phyloP scores from a whole-genome alignment of 805 yeast species.

The Kodamaea neixiangensis region DNA sequence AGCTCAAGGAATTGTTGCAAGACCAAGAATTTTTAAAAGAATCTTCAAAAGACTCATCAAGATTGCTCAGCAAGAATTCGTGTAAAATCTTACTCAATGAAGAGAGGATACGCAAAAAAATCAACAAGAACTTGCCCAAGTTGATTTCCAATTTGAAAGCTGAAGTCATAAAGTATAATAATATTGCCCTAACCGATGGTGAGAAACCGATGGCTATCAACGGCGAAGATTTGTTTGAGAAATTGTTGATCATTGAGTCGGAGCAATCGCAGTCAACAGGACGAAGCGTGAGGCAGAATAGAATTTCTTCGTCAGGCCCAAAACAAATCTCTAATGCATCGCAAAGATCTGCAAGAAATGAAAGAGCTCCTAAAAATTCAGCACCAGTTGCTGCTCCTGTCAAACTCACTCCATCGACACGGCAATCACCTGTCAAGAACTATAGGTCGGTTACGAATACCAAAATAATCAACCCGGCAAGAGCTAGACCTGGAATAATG shows the following conservation, averaged over 20 bases:
- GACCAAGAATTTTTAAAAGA: conserved; percentile 67
- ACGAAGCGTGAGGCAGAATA: neutral
- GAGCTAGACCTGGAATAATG: neutral
- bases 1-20: conserved; percentile 52
- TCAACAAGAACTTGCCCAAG: conserved; percentile 68
- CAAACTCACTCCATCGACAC: neutral
- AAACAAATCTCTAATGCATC: neutral
- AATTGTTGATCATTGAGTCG: conserved; percentile 33
- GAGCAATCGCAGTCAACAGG: conserved; percentile 8
- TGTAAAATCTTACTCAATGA: conserved; percentile 80
- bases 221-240: conserved; percentile 51
- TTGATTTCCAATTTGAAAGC: conserved; percentile 52
- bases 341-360: neutral
- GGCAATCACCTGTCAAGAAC: conserved; percentile 1
- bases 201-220: conserved; percentile 35
- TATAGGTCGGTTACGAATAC: neutral
- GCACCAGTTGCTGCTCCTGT: neutral
- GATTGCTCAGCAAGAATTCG: conserved; percentile 72
- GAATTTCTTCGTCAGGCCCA: neutral
- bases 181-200: conserved; percentile 21
- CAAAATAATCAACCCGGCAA: neutral
- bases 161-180: conserved; percentile 52
- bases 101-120: conserved; percentile 69
- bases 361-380: neutral
- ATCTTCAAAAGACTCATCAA: conserved; percentile 76